A percentile compares a stretch with the other conserved stretches of the same genome.
These are phyloP conservation scores for Actinomortierella ambigua DNA, from an alignment of 371 early-diverging fungal genomes.

Conservation along the genomic window DNA sequence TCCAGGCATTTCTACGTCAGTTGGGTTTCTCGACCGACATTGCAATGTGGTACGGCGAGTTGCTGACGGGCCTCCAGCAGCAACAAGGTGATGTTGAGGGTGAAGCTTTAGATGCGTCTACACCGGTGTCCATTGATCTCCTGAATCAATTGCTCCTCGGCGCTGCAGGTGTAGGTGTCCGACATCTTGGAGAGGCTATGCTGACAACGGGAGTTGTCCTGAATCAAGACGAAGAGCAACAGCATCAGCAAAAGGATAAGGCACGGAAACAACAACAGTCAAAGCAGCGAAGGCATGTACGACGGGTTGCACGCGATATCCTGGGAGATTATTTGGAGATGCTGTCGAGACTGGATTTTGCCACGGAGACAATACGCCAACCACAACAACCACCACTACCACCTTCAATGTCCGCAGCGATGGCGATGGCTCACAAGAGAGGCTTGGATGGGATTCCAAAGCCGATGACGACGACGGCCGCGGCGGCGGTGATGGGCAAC, in stretches of 20 bases:
- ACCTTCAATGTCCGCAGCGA: too few species aligned
- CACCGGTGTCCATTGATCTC: constrained; percentile 19
- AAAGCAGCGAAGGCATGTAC: constrained; percentile 19
- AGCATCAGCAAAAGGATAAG: too few species aligned
- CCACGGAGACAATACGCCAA: too few species aligned
- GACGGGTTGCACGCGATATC: constrained; percentile 18
- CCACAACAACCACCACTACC: too few species aligned
- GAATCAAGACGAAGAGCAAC: background rate
- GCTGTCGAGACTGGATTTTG: background rate
- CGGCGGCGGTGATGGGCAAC: too few species aligned
- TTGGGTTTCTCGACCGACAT: constrained; percentile 33
- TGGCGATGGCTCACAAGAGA: too few species aligned
- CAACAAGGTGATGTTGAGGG: constrained; percentile 12
- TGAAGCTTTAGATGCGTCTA: constrained; percentile 11
- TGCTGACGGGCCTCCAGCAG: constrained; percentile 20
- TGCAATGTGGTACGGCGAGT: constrained; percentile 22
- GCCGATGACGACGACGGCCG: too few species aligned
- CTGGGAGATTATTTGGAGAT: constrained; percentile 34
- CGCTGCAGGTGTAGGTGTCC: constrained; percentile 13
- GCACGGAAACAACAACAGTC: constrained; percentile 1
- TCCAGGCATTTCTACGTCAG: constrained; percentile 29
- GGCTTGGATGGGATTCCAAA: too few species aligned
- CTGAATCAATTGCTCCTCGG: constrained; percentile 39
- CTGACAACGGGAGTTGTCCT: too few species aligned
- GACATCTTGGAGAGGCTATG: constrained; percentile 1